These are phyloP conservation scores for Fraxinus sp. DNA, from an alignment of 305 asterid species.

Conservation along the genomic window DNA sequence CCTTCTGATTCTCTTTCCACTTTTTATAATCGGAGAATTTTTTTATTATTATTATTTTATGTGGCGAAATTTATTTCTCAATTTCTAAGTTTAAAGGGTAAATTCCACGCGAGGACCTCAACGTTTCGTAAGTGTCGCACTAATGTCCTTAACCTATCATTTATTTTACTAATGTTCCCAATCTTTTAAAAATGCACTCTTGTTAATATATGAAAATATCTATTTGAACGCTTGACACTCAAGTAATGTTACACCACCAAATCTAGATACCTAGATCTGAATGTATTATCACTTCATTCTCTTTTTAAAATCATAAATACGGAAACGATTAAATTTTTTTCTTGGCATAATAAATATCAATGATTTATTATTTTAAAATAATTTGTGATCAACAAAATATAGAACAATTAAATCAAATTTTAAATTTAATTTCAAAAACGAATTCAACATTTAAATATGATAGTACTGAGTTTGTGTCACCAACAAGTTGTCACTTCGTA, in stretches of 20 bases:
- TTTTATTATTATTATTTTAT: too few relatives aligned
- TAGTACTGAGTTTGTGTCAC: not conserved
- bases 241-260: not conserved
- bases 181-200: not conserved
- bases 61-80: not conserved
- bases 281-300: too few relatives aligned
- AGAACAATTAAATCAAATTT: not conserved
- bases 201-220: not conserved
- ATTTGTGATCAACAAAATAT: not conserved
- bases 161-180: not conserved
- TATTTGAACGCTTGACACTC: not conserved
- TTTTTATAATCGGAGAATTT: not conserved
- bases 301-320: too few relatives aligned
- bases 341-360: not conserved
- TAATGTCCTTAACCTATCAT: not conserved
- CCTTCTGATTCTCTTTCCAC: constrained; percentile 22
- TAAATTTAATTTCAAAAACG: too few relatives aligned
- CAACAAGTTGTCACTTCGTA: not conserved
- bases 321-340: not conserved
- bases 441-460: not conserved
- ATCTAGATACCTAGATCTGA: too few relatives aligned
- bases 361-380: too few relatives aligned
- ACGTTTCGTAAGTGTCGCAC: not conserved
- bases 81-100: not conserved
- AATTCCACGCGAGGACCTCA: not conserved